Base-by-base conservation (phyloP, 2,329 filamentous ascomycete genomes). In the Lasiodiplodia hormozganensis region DNA sequence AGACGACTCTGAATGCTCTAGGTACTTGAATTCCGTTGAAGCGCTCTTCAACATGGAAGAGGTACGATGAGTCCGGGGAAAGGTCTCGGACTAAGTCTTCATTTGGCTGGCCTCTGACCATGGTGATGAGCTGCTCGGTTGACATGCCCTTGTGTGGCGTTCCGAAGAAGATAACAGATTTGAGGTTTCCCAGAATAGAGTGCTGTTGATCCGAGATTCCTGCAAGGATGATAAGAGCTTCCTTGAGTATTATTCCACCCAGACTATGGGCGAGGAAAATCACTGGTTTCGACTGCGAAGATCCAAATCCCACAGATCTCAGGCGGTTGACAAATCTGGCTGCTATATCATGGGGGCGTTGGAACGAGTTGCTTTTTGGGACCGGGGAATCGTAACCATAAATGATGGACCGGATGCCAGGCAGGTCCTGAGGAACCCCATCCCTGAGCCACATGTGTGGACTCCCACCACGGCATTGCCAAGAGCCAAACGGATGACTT, bases 401-500 rank as follows among this genome's bases (percentile, higher is more conserved):
- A 0, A 23, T 49, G 43, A 62, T 51, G 4, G 25, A 34, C 11
- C 58, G 31, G 43, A 23, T 8, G 2, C 58, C 58, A 1, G 23
- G 40, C 0, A 62, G 18, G 16, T 51, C 25, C 0, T 31, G 12
- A 6, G 40, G 58, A 8, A 62, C 4, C 1, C n/a, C 40, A 34
- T 62, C 58, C 5, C 58, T 11, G 8, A 62, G 43, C 58, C 58
- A 62, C 58, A 60, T 60, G 14, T 31, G 47, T 10, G 7, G 8
- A 2, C 10, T 10, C 3, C 28, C 25, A 23, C 25, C 58, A 23
- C 58, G 58, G 0, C 36, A 25, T 11, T 62, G 58, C 43, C 58
- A 62, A 10, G 58, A 62, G n/a, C 58, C 58, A 18, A 62, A 62
- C 2, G 58, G 40, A 34, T 62, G 58, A 18, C 58, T 62, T 0